phyloP scores from a whole-genome alignment of 2,329 filamentous ascomycete genomes.

The Venturia aucupariae region DNA sequence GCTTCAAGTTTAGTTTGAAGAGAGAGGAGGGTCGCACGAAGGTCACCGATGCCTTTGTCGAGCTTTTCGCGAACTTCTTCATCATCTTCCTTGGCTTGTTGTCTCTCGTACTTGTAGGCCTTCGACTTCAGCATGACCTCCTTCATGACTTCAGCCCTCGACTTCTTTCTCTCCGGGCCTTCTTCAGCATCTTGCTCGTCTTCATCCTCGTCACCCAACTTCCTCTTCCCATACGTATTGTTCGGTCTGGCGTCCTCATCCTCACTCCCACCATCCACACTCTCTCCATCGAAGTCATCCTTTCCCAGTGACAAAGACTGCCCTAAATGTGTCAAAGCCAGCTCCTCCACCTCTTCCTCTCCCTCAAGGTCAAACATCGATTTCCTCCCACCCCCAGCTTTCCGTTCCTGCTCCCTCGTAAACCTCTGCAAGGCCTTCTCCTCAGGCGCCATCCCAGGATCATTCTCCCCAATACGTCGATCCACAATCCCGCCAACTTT shows the following conservation, averaged over 20 bases:
- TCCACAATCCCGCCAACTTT: slow-evolving; percentile 91
- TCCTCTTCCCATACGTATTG: slow-evolving; percentile 32
- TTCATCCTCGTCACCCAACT: slow-evolving; percentile 42
- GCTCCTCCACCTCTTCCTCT: slow-evolving; percentile 56
- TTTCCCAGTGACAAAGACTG: slow-evolving; percentile 61
- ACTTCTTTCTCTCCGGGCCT: slow-evolving; percentile 77
- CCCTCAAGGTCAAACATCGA: slow-evolving; percentile 86
- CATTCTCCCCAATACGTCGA: slow-evolving; percentile 89
- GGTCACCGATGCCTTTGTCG: slow-evolving; percentile 70
- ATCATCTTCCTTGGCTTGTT: slow-evolving; percentile 86
- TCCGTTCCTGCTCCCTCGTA: slow-evolving; percentile 75
- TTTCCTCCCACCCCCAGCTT: slow-evolving; percentile 68
- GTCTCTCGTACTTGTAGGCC: slow-evolving; percentile 85
- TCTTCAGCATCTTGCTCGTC: slow-evolving; percentile 38
- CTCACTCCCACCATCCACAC: slow-evolving; percentile 46
- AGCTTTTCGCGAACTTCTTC: slow-evolving; percentile 77
- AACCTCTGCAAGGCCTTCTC: slow-evolving; percentile 88
- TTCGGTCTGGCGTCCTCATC: slow-evolving; percentile 26
- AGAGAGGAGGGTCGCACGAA: slow-evolving; percentile 61
- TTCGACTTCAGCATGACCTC: slow-evolving; percentile 98
- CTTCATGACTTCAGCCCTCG: slow-evolving; percentile 94
- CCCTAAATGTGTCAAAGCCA: slow-evolving; percentile 74
- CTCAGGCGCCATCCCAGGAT: slow-evolving; percentile 86
- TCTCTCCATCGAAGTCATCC: slow-evolving; percentile 74
- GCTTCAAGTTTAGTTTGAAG: slow-evolving; percentile 26